Evolutionary conservation across 495 filamentous ascomycete species (phyloP).

Genomic region (Parmelia sp.): DNA sequence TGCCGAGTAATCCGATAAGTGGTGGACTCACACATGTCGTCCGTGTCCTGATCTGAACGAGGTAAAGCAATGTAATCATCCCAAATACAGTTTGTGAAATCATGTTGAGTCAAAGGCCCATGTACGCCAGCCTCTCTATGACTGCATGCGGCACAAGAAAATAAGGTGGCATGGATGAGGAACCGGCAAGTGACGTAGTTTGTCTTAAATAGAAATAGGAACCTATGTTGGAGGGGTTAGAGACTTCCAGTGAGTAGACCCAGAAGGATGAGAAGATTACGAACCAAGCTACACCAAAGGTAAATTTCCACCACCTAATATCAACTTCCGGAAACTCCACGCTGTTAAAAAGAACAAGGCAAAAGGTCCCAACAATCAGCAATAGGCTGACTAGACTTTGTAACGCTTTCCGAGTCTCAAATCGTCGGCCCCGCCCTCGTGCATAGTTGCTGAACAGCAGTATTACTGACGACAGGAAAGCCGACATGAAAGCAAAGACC

Average conservation of each 20-base stretch:
- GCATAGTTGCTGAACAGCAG: background rate
- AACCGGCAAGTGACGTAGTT: background rate
- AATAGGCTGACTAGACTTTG: background rate
- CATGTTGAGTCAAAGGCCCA: background rate
- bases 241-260: background rate
- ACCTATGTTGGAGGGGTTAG: background rate
- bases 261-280: background rate
- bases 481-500: background rate
- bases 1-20: background rate
- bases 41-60: background rate
- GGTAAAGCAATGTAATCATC: background rate
- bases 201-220: background rate
- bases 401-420: background rate
- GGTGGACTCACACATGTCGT: background rate
- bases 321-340: background rate
- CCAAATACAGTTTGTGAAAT: background rate
- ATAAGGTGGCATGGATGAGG: background rate
- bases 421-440: background rate
- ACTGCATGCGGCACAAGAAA: background rate
- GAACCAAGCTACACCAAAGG: background rate
- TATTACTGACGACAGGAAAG: background rate
- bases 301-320: background rate
- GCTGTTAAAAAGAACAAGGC: conserved; percentile 1
- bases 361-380: background rate
- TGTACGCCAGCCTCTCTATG: background rate